Evolutionary conservation across 371 early-diverging fungal species (phyloP), one percentile per base, ranked within the genome.

Genomic region (Apophysomyces elegans): DNA sequence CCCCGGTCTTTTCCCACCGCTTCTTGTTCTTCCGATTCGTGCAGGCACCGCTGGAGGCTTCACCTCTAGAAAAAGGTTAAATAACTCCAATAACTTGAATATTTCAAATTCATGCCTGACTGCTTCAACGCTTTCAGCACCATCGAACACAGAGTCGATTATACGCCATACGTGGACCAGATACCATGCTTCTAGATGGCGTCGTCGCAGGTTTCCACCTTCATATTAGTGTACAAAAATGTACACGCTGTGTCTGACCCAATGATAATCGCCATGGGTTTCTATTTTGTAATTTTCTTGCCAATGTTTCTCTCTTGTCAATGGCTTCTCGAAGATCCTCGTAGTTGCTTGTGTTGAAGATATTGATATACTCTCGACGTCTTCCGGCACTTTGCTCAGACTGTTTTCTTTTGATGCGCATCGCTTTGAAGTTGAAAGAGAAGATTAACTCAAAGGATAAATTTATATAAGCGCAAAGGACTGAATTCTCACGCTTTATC

Each of bases 161-260:
- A 59, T 32, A 5, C 13, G 5, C 59, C 59, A 59, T n/a, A 38
- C 16, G 18, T 59, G 59, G 14, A 43, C 38, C n/a, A 32, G 9
- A 18, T 59, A 59, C 59, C 59, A 59, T 36, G 8, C 12, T 18
- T 59, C 59, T 11, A 38, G 26, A 18, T 59, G 59, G 37, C 9
- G 13, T 36, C 16, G 1, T 11, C 36, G 39, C 39, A 59, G 16
- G 2, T 12, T 46, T 12, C 1, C 47, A 12, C 4, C 5, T 16
- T 46, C 2, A 46, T 4, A 46, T 46, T 46, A 2, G 16, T 5
- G n/a, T 2, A 46, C 12, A 1, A 46, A 46, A 2, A 1, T 46
- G 16, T 46, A 46, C 12, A 26, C 26, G 16, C 16, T 46, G 47
- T 46, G 47, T 46, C 1, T 46, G 47, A 46, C 47, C 47, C 18